Evolutionary conservation across 2,329 filamentous ascomycete genomes (phyloP).

Genomic region (Trichoderma koningiopsis): DNA sequence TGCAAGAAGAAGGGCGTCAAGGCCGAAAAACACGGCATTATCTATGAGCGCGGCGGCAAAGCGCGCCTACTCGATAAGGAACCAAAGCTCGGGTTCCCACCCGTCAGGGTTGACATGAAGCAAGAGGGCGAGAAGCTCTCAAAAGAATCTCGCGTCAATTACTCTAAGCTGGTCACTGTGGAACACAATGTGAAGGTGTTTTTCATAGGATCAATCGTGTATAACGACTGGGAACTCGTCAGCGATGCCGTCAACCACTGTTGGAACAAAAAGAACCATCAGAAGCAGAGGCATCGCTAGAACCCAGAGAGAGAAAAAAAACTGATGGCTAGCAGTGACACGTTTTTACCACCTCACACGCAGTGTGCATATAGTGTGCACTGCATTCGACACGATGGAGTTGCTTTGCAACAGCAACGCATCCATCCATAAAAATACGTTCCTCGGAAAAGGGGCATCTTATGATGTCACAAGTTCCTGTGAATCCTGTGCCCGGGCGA

Average conservation of each 20-base stretch:
- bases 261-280: slow-evolving; percentile 50
- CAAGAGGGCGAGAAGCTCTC: slow-evolving; percentile 49
- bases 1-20: slow-evolving; percentile 58
- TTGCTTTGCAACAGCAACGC: slow-evolving; percentile 25
- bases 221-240: slow-evolving; percentile 46
- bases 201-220: slow-evolving; percentile 54
- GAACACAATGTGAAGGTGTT: slow-evolving; percentile 61
- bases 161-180: slow-evolving; percentile 57
- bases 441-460: slow-evolving; percentile 29
- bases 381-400: slow-evolving; percentile 25
- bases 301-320: not conserved
- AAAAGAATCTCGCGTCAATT: slow-evolving; percentile 58
- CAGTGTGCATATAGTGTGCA: slow-evolving; percentile 21
- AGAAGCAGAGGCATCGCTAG: slow-evolving; percentile 35
- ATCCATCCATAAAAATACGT: slow-evolving; percentile 37
- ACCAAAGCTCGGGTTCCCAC: slow-evolving; percentile 50
- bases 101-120: slow-evolving; percentile 49
- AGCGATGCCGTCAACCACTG: slow-evolving; percentile 51
- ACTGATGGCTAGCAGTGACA: slow-evolving; percentile 24
- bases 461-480: slow-evolving; percentile 26
- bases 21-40: slow-evolving; percentile 55
- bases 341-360: slow-evolving; percentile 24
- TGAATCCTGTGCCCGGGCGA: slow-evolving; percentile 26
- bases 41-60: slow-evolving; percentile 43
- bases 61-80: slow-evolving; percentile 45